Base-by-base conservation (phyloP, 2,329 filamentous ascomycete species). In the Cladosporium austrohemisphaericum region DNA sequence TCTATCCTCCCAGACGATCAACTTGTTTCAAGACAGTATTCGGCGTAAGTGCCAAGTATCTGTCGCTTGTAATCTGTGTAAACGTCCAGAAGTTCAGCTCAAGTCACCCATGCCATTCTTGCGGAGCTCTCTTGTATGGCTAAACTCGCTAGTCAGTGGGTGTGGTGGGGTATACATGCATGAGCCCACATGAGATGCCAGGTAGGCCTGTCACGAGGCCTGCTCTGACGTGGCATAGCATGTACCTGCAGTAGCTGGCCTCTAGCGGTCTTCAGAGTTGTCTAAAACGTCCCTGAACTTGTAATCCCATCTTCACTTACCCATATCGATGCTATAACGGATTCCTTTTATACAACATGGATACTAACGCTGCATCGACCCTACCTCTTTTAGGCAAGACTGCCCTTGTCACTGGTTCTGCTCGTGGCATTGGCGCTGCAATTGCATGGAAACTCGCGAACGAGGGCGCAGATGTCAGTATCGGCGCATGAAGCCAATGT, bases 391-490 rank as follows among this genome's bases (percentile, higher is more conserved):
- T 14, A 20, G 26, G 38, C 23, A 41, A 41, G 26, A 41, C 38
- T 1, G 74, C 74, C 28, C 73, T 78, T 33, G 69, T 78, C 1
- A 78, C 74, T 2, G 75, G 76, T 7, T 70, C 69, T 11, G 73
- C 72, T n/a, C 64, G 75, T 52, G 74, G 75, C 5, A 75, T 79
- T 7, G 76, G 76, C 19, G 68, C 67, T 25, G 70, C 66, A 38
- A 68, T 78, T 33, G 75, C 73, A 16, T 61, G 72, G 32, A 72
- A 76, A 45, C 60, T 78, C 9, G 75, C 74, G 11, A 63, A 62
- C n/a, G 67, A 70, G 37, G 74, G 73, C 26, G 72, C 74, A 36
- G 73, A 71, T 48, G 67, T 76, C 8, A 63, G 38, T 20, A n/a
- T n/a, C n/a, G n/a, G n/a, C n/a, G n/a, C n/a, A n/a, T n/a, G n/a